Percentiles rank a stretch among this genome's conserved stretches.
Conservation (phyloP, 345 rosid genomes). For the Eucalyptus brandiana region DNA sequence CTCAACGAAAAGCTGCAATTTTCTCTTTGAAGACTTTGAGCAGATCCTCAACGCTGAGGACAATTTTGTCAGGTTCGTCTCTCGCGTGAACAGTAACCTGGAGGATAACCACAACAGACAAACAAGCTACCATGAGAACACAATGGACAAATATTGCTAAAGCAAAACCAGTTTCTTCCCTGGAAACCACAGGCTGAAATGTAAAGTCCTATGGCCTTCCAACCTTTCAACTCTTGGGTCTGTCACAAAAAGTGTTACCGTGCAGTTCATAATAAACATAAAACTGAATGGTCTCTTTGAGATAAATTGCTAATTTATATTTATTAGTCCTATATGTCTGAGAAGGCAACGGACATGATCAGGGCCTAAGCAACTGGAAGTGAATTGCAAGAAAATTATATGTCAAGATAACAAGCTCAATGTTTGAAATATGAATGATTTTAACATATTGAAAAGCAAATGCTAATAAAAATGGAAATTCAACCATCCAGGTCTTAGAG, state of each 20-base stretch:
- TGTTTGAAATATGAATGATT: neutral
- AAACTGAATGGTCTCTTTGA: neutral
- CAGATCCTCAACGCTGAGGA: slow-evolving; percentile 38
- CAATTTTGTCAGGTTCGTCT: slow-evolving; percentile 43
- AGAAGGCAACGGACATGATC: neutral
- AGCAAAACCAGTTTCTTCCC: neutral
- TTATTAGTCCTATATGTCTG: neutral
- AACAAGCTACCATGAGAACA: neutral
- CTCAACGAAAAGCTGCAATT: slow-evolving; percentile 31
- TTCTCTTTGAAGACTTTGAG: slow-evolving; percentile 46
- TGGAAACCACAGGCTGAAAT: neutral
- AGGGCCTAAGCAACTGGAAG: neutral
- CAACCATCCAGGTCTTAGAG: neutral
- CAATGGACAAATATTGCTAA: neutral
- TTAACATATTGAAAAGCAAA: neutral
- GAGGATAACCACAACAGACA: neutral
- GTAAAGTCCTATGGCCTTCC: neutral
- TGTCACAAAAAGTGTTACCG: rapidly evolving
- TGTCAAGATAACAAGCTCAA: neutral
- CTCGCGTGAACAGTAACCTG: slow-evolving; percentile 79
- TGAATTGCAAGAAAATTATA: neutral
- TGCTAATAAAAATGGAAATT: neutral
- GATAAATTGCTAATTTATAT: neutral
- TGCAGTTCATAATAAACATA: neutral
- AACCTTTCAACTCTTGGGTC: neutral